phyloP scores from a whole-genome alignment of 371 early-diverging fungal genomes.

The Mortierella sp. region DNA sequence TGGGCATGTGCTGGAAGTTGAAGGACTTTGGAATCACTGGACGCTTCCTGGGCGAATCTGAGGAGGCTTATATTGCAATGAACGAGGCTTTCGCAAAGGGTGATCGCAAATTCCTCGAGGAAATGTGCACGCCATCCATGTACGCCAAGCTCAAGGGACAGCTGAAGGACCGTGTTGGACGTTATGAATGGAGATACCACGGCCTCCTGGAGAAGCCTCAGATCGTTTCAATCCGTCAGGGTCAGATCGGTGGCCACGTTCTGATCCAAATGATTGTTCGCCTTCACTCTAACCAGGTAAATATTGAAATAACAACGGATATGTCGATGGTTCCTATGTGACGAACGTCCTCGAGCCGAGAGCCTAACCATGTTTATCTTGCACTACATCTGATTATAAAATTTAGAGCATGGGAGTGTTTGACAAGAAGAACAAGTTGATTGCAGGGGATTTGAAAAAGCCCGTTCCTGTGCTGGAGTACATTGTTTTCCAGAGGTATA shows the following conservation, averaged over 20 bases:
- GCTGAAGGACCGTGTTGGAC: conserved; percentile 69
- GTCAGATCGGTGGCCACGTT: conserved; percentile 57
- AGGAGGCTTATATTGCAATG: conserved; percentile 75
- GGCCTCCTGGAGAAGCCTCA: conserved; percentile 68
- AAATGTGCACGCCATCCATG: conserved; percentile 73
- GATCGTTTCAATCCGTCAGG: conserved; percentile 75
- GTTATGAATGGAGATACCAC: conserved; percentile 75
- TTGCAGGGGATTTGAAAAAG: conserved; percentile 69
- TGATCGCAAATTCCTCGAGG: conserved; percentile 68
- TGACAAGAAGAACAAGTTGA: conserved; percentile 67
- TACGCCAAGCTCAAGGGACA: conserved; percentile 74
- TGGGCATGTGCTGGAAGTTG: conserved; percentile 55
- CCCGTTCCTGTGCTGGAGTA: conserved; percentile 72
- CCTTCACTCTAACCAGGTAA: conserved; percentile 75
- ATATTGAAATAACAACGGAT: too few relatives aligned
- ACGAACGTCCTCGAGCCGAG: too few relatives aligned
- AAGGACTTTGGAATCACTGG: conserved; percentile 50
- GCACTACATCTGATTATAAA: not conserved
- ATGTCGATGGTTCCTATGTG: too few relatives aligned
- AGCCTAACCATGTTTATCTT: too few relatives aligned
- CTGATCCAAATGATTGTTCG: conserved; percentile 73
- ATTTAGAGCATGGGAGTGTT: conserved; percentile 69
- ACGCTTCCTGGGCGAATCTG: conserved; percentile 65
- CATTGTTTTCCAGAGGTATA: conserved; percentile 77
- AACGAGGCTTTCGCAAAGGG: conserved; percentile 82